Evolutionary conservation across 2,329 filamentous ascomycete species (phyloP).

Genomic region (Aspergillus flavus): DNA sequence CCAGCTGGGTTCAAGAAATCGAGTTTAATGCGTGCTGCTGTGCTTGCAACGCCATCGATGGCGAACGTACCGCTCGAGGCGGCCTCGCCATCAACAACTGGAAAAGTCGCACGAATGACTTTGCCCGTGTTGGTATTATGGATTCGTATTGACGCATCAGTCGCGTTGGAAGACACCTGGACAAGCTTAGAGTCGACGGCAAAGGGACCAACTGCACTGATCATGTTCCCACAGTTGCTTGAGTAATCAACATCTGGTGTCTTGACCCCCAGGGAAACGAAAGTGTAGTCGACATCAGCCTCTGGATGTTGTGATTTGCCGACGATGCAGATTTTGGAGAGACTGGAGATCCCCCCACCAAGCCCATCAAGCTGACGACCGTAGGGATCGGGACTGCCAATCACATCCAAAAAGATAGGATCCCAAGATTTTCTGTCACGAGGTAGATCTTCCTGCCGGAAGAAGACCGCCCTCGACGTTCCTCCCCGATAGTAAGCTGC

Average conservation of each 20-base stretch:
- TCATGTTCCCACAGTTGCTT: conserved; percentile 79
- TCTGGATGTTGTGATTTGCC: conserved; percentile 51
- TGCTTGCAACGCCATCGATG: conserved; percentile 67
- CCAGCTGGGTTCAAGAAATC: conserved; percentile 66
- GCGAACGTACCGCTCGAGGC: conserved; percentile 57
- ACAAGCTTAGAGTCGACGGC: conserved; percentile 60
- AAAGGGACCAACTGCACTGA: conserved; percentile 66
- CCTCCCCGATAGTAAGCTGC: conserved; percentile 69
- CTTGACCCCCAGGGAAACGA: conserved; percentile 68
- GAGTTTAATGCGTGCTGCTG: conserved; percentile 59
- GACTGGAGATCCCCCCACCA: conserved; percentile 68
- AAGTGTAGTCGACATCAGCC: conserved; percentile 70
- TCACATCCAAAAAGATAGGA: conserved; percentile 61
- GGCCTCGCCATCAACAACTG: conserved; percentile 52
- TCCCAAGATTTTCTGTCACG: conserved; percentile 49
- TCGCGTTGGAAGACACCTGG: conserved; percentile 20
- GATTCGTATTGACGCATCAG: conserved; percentile 55
- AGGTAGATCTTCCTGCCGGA: conserved; percentile 58
- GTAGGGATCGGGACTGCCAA: conserved; percentile 67
- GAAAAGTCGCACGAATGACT: conserved; percentile 61
- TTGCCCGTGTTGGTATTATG: conserved; percentile 74
- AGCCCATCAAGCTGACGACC: conserved; percentile 73
- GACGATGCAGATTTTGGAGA: conserved; percentile 74
- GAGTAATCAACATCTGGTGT: conserved; percentile 64
- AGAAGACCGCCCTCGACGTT: conserved; percentile 69